Evolutionary conservation across 371 early-diverging fungal genomes (phyloP), one percentile per base, ranked within the genome.

Genomic region (Dichotomocladium elegans): DNA sequence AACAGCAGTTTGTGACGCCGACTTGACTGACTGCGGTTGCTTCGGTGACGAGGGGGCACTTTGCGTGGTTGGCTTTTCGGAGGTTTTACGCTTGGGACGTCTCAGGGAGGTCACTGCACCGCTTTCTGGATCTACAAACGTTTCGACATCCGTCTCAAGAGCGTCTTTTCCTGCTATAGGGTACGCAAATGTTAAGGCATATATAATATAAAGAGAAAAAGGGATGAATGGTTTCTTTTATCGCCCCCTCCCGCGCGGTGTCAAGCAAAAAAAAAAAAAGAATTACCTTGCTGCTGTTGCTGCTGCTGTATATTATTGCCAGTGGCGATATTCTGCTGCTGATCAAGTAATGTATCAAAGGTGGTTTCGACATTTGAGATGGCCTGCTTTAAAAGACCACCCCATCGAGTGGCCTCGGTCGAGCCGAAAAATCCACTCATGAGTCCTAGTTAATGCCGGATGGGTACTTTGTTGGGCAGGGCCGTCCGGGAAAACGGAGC

Each of bases 331-430:
- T 47, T 49, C 11, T 58, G 43, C 31, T 64, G 59, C 28, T 67
- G 68, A 40, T 91, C 91, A 6, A 91, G 79, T 44, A 89, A 83
- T 27, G 85, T 85, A 70, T 91, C 91, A 54, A 93, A 80, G 30
- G 86, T 80, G 10, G 82, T 86, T 65, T 91, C 92, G 25, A 91
- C 88, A 49, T 81, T 80, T 8, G 86, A 83, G 27, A 90, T 82
- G 15, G 90, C 91, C 59, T 86, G 85, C 53, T 89, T 87, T 41
- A 91, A 69, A 37, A 86, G 76, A 47, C 77, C 81, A 27, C 88
- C 85, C 85, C 85, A 88, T 28, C 63, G 61, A 27, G 61, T 64
- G 12, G 64, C 24, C 14, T 68, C 73, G 31, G 55, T 61, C 2
- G 64, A 61, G 19, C 67, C 64, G 44, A 72, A 72, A 47, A 72